Base-by-base conservation (phyloP, 2,329 filamentous ascomycete species). In the Lachnellula hyalina region DNA sequence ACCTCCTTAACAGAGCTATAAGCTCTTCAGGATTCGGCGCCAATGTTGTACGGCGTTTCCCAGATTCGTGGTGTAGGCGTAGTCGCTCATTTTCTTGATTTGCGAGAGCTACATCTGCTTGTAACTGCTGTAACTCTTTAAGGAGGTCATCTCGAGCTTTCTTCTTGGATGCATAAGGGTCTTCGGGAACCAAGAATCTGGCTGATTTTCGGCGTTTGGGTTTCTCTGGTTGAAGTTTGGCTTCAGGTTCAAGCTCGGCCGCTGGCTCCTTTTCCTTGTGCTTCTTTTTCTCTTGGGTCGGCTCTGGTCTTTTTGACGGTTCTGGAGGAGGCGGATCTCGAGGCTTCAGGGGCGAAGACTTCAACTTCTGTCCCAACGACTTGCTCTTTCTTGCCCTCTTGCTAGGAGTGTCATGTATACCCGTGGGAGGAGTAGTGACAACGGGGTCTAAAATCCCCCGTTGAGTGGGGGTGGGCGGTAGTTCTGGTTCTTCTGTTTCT, bases 321-420 rank as follows among this genome's bases (percentile, higher is more conserved):
- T 55, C 49, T 23, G 51, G 42, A 40, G 46, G 21, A 40, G 46
- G 21, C 11, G 54, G 57, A 49, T 61, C 55, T 35, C 49, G 55
- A 36, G 66, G 62, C 49, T 70, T 71, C 11, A 68, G 45, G 11
- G 69, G 69, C 11, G 69, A 71, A 2, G 67, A 67, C 50, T 65
- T 67, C n/a, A 66, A 36, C 46, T 60, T 68, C 28, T 58, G 57
- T 28, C 51, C 57, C 17, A 64, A 52, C 48, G 53, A 58, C 54
- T 74, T 77, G 36, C 70, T 70, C 52, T 60, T 72, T 62, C 74
- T 74, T 2, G 73, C 72, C 34, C 73, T 71, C 55, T 75, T 79
- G 21, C 78, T 80, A 0, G 82, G 81, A 14, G 80, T 83, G 49
- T 77, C 77, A 56, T 85, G 82, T 28, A 86, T 85, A 1, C 83